These are phyloP conservation scores for Inosperma sp. DNA, from an alignment of 768 basidiomycete species.

Conservation along the genomic window DNA sequence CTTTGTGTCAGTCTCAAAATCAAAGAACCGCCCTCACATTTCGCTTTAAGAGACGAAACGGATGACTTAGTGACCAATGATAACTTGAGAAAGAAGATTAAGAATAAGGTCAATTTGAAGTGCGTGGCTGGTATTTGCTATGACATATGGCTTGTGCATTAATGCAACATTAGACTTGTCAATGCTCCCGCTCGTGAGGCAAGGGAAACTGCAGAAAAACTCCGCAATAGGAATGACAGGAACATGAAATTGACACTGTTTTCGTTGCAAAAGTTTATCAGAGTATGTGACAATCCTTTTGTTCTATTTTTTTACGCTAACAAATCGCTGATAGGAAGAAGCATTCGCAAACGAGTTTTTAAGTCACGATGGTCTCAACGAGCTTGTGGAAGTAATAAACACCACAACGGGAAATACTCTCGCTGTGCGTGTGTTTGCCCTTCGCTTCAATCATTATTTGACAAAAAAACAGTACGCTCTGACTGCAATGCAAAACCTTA, in stretches of 20 bases:
- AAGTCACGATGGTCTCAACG: constrained; percentile 60
- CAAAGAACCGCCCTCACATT: constrained; percentile 65
- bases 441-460: background rate
- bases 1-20: constrained; percentile 79
- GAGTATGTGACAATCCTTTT: constrained; percentile 39
- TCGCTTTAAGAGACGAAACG: constrained; percentile 75
- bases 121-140: constrained; percentile 31
- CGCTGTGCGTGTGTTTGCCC: constrained; percentile 49
- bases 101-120: constrained; percentile 73
- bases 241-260: constrained; percentile 66
- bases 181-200: constrained; percentile 79
- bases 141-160: constrained; percentile 1
- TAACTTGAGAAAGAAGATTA: constrained; percentile 79
- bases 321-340: constrained; percentile 54
- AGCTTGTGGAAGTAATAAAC: constrained; percentile 67
- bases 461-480: constrained; percentile 62
- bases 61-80: constrained; percentile 85
- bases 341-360: constrained; percentile 79
- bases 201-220: constrained; percentile 66
- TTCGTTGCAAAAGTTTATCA: constrained; percentile 74
- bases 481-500: constrained; percentile 79
- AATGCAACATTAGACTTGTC: constrained; percentile 52
- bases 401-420: constrained; percentile 74
- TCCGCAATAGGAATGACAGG: constrained; percentile 54
- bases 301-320: background rate